A percentile compares a stretch with the other conserved stretches of the same genome.
Evolutionary conservation across 2,329 filamentous ascomycete genomes (phyloP).

Genomic region (Cyclaneusma minus): DNA sequence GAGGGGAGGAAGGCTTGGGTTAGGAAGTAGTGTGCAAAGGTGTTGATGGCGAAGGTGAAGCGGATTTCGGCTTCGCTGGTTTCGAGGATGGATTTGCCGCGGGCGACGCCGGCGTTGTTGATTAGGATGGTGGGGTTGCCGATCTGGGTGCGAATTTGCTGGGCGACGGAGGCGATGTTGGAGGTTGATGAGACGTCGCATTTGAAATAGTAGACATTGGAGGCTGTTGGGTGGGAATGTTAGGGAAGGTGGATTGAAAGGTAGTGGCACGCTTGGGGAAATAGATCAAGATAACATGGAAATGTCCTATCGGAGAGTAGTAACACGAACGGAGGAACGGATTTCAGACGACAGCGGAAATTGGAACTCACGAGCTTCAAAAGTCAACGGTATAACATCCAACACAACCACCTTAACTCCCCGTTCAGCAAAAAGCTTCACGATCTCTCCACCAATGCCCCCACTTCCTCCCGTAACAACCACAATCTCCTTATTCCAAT

Average conservation of each 20-base stretch:
- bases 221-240: slow-evolving; percentile 17
- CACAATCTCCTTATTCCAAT: slow-evolving; percentile 55
- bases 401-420: slow-evolving; percentile 55
- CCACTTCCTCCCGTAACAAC: slow-evolving; percentile 61
- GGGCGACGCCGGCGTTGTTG: slow-evolving; percentile 54
- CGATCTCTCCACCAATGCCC: slow-evolving; percentile 55
- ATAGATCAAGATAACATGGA: slow-evolving; percentile 5
- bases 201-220: slow-evolving; percentile 49
- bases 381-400: slow-evolving; percentile 49
- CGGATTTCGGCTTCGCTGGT: slow-evolving; percentile 40
- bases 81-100: slow-evolving; percentile 45
- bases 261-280: slow-evolving; percentile 14
- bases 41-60: slow-evolving; percentile 58
- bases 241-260: neutral
- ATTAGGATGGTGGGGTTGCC: slow-evolving; percentile 55
- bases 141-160: slow-evolving; percentile 34
- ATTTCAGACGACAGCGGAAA: too few relatives aligned
- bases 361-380: slow-evolving; percentile 29
- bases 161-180: slow-evolving; percentile 34
- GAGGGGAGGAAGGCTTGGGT: slow-evolving; percentile 49
- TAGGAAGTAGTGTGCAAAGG: slow-evolving; percentile 51
- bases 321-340: neutral
- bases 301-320: neutral
- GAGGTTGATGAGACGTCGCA: slow-evolving; percentile 51
- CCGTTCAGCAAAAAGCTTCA: slow-evolving; percentile 45